Percentiles rank a stretch among this genome's conserved stretches.
These are phyloP conservation scores for Phlegmacium glaucopus DNA, from an alignment of 768 basidiomycete genomes.

Conservation along the genomic window DNA sequence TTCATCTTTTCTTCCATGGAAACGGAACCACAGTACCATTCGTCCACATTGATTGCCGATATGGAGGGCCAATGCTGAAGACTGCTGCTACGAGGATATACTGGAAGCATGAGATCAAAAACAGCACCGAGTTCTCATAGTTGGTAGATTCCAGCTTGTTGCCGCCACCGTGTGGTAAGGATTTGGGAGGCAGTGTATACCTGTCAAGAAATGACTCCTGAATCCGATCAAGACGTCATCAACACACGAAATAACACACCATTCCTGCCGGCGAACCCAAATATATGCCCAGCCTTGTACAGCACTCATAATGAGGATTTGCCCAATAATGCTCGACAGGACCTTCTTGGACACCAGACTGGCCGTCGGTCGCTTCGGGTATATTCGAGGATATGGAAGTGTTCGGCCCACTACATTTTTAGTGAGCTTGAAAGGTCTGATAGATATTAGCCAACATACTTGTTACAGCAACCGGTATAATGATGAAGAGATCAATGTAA, in stretches of 20 bases:
- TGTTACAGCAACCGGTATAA: constrained; percentile 93
- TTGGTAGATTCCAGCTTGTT: constrained; percentile 81
- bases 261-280: constrained; percentile 82
- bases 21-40: constrained; percentile 54
- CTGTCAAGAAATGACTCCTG: constrained; percentile 31
- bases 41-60: constrained; percentile 91
- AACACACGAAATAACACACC: constrained; percentile 63
- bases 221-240: neutral
- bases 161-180: constrained; percentile 43
- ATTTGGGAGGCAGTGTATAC: constrained; percentile 69
- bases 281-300: constrained; percentile 87
- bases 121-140: constrained; percentile 89
- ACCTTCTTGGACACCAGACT: constrained; percentile 96
- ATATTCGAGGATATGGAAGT: constrained; percentile 80
- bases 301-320: constrained; percentile 80
- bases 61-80: constrained; percentile 97
- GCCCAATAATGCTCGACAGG: constrained; percentile 87
- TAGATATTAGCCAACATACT: constrained; percentile 52
- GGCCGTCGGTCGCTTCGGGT: constrained; percentile 90
- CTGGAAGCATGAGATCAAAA: constrained; percentile 96
- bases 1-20: neutral
- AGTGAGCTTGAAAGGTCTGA: constrained; percentile 2
- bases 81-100: constrained; percentile 96
- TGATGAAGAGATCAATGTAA: constrained; percentile 97
- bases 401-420: constrained; percentile 84